Conservation (phyloP, 2,329 filamentous ascomycete genomes). For the Pseudocercospora crystallina region DNA sequence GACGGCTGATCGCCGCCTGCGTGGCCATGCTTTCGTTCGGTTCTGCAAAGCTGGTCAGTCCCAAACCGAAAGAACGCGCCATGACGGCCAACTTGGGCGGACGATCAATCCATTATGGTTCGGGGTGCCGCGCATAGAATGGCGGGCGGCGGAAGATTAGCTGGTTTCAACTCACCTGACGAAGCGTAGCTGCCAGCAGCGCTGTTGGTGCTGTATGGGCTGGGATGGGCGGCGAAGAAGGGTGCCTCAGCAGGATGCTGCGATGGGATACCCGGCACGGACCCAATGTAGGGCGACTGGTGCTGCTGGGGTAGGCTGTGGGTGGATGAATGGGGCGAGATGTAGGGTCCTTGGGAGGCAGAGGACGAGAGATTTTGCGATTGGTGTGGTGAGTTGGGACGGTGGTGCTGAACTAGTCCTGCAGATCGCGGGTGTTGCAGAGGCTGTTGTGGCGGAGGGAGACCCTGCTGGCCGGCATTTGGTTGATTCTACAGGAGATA, state of each 20-base stretch:
- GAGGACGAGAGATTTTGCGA: constrained; percentile 59
- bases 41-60: constrained; percentile 64
- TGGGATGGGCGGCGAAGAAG: constrained; percentile 75
- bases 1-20: constrained; percentile 62
- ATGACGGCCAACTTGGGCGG: constrained; percentile 19
- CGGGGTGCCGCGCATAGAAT: constrained; percentile 8
- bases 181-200: constrained; percentile 81
- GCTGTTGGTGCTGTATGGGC: constrained; percentile 79
- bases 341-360: constrained; percentile 59
- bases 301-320: constrained; percentile 53
- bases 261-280: constrained; percentile 60
- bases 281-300: constrained; percentile 64
- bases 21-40: constrained; percentile 69
- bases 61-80: constrained; percentile 24
- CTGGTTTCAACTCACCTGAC: constrained; percentile 64
- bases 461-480: constrained; percentile 59
- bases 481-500: constrained; percentile 28
- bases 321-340: constrained; percentile 65
- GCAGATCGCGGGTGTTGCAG: constrained; percentile 70
- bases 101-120: constrained; percentile 20
- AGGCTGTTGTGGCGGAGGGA: constrained; percentile 60
- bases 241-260: constrained; percentile 67
- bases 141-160: constrained; percentile 16
- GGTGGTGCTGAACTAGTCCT: constrained; percentile 71
- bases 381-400: constrained; percentile 63